Evolutionary conservation across 257 asterid genomes (phyloP).

Genomic region (Petunia axillaris): DNA sequence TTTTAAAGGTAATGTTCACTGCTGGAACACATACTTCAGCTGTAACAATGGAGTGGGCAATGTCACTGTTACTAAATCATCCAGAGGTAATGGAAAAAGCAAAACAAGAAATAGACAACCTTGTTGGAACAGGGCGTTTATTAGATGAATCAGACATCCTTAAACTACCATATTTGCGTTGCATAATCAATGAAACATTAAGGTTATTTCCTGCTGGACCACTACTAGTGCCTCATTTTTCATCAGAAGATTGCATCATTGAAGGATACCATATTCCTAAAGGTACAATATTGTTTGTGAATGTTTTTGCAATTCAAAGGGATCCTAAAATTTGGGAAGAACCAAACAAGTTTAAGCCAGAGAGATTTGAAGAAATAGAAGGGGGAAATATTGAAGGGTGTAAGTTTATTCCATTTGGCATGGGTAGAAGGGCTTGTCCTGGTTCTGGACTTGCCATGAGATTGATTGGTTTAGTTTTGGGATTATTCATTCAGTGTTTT

Average conservation of each 20-base stretch:
- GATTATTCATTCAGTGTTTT: conserved; percentile 47
- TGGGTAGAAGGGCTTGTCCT: conserved; percentile 61
- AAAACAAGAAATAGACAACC: conserved; percentile 30
- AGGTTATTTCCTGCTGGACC: conserved; percentile 45
- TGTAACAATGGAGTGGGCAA: conserved; percentile 51
- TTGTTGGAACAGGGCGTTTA: conserved; percentile 29
- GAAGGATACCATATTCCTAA: conserved; percentile 29
- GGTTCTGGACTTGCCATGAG: conserved; percentile 46
- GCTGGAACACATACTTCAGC: conserved; percentile 54
- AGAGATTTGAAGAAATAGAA: conserved; percentile 33
- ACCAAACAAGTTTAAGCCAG: conserved; percentile 36
- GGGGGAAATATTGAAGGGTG: not conserved
- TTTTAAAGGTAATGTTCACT: conserved; percentile 35
- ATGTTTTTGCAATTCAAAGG: conserved; percentile 45
- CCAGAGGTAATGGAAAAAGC: conserved; percentile 36
- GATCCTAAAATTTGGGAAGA: conserved; percentile 36
- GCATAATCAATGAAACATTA: conserved; percentile 43
- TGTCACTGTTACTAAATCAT: conserved; percentile 44
- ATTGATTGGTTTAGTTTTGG: conserved; percentile 46
- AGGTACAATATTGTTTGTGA: conserved; percentile 40
- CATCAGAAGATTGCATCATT: conserved; percentile 36
- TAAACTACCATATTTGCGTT: conserved; percentile 36
- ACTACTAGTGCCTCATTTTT: conserved; percentile 38
- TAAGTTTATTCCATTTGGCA: conserved; percentile 43
- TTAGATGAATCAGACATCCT: conserved; percentile 42